A percentile compares a stretch with the other conserved stretches of the same genome.
phyloP scores from a whole-genome alignment of 768 basidiomycete species.

The Termitomyces bulborhizus region DNA sequence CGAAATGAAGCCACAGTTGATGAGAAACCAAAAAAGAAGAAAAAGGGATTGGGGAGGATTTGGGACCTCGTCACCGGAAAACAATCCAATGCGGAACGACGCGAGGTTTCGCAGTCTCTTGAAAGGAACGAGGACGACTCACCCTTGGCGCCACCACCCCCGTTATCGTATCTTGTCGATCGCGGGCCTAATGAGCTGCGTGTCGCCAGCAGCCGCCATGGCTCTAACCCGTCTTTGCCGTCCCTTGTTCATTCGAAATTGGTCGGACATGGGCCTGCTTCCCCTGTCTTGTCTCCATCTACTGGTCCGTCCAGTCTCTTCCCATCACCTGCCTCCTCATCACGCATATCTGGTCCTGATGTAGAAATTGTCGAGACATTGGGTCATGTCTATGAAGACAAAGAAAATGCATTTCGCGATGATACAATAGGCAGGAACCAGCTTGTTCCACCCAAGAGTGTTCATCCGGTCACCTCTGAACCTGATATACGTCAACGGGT shows the following conservation, averaged over 20 bases:
- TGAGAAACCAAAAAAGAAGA: constrained; percentile 68
- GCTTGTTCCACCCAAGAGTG: constrained; percentile 26
- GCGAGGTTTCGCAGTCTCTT: constrained; percentile 29
- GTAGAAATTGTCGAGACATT: constrained; percentile 41
- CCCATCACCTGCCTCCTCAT: constrained; percentile 74
- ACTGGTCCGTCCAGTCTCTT: constrained; percentile 71
- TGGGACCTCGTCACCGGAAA: constrained; percentile 71
- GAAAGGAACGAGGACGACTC: constrained; percentile 58
- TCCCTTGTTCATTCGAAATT: constrained; percentile 53
- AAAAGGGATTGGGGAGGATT: constrained; percentile 70
- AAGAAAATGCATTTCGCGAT: constrained; percentile 29
- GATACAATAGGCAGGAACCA: constrained; percentile 26
- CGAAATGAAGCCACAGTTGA: constrained; percentile 30
- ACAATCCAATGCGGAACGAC: constrained; percentile 25
- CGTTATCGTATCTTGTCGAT: constrained; percentile 80
- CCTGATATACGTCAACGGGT: constrained; percentile 51
- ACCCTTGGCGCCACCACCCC: constrained; percentile 86
- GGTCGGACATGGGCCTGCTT: constrained; percentile 28
- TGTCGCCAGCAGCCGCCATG: constrained; percentile 41
- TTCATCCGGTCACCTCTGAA: constrained; percentile 55
- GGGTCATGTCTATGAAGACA: constrained; percentile 40
- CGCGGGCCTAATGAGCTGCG: constrained; percentile 45
- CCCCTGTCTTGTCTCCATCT: constrained; percentile 68
- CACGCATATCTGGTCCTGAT: constrained; percentile 55
- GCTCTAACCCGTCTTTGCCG: constrained; percentile 65